Base-by-base conservation (phyloP, 2,329 filamentous ascomycete genomes). In the Claviceps pusilla region DNA sequence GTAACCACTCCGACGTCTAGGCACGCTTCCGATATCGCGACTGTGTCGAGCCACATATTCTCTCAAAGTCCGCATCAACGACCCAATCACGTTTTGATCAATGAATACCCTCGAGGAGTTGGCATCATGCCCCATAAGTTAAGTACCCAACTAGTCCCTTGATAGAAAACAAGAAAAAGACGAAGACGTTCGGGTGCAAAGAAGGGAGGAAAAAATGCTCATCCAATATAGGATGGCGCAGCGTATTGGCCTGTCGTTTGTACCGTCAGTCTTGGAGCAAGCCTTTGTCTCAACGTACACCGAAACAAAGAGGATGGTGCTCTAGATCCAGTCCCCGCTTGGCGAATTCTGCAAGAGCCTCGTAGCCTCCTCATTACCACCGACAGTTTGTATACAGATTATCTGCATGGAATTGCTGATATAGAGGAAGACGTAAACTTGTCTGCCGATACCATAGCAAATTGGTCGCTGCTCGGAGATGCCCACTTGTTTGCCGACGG, bases 41-140 rank as follows among this genome's bases (percentile, higher is more conserved):
- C 28, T 39, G 39, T 35, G 33, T 19, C 57, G 54, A 53, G 53
- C 45, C 69, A 78, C 60, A 66, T 84, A 7, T 84, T 84, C 61
- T 66, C 68, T 19, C 65, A 74, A 24, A 87, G 89, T 51, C 87
- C 87, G 5, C 90, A 97, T 64, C 62, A 73, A 19, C 75, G 73
- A 4, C 88, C 91, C 3, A 98, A 97, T 62, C 93, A 97, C 69
- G 88, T 95, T 48, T 75, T 97, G 42, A 82, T 97, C 61, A 98
- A 98, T 64, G 90, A 96, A 67, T 98, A 97, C 67, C 76, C 77
- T 1, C 82, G 87, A 0, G 88, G 87, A 2, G 80, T 95, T 58
- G 91, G 91, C n/a, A 97, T 97, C 60, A 95, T 96, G 87, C 84
- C 90, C 49, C 91, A 97, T 67, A 93, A 96, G 73, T 66, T 70